Evolutionary conservation across 2,329 filamentous ascomycete species (phyloP).

Genomic region (Aspergillus sp.): DNA sequence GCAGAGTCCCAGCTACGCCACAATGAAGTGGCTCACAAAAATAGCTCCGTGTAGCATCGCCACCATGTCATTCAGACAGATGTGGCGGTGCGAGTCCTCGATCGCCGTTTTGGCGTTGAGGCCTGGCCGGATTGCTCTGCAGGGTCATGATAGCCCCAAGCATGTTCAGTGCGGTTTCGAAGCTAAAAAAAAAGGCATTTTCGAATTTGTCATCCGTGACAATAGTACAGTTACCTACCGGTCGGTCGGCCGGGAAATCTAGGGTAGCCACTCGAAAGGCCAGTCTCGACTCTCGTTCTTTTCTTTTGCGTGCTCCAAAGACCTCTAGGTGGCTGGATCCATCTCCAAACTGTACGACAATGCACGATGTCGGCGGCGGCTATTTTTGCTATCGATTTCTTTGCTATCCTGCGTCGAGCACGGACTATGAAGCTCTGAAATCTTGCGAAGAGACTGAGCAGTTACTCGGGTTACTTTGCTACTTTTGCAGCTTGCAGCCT

Average conservation of each 20-base stretch:
- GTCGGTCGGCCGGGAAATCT: slow-evolving; percentile 2
- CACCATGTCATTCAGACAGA: not conserved
- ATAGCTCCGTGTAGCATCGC: not conserved
- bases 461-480: not conserved
- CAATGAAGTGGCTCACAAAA: not conserved
- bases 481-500: not conserved
- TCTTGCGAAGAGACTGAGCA: not conserved
- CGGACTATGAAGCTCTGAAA: not conserved
- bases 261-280: not conserved
- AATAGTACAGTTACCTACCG: slow-evolving; percentile 10
- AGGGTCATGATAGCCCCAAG: slow-evolving; percentile 7
- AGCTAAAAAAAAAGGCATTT: not conserved
- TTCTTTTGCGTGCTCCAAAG: not conserved
- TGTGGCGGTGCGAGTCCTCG: slow-evolving; percentile 7
- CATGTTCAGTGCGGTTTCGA: not conserved
- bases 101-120: not conserved
- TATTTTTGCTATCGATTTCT: slow-evolving; percentile 10
- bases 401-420: slow-evolving; percentile 6
- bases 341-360: slow-evolving; percentile 10
- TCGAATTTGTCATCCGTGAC: slow-evolving; percentile 19
- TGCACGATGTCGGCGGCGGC: slow-evolving; percentile 17
- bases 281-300: slow-evolving; percentile 5
- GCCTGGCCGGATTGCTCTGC: not conserved
- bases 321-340: not conserved
- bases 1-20: slow-evolving; percentile 1